These are phyloP conservation scores for Parsonsia alboflavescens DNA, from an alignment of 257 asterid genomes.

Conservation along the genomic window DNA sequence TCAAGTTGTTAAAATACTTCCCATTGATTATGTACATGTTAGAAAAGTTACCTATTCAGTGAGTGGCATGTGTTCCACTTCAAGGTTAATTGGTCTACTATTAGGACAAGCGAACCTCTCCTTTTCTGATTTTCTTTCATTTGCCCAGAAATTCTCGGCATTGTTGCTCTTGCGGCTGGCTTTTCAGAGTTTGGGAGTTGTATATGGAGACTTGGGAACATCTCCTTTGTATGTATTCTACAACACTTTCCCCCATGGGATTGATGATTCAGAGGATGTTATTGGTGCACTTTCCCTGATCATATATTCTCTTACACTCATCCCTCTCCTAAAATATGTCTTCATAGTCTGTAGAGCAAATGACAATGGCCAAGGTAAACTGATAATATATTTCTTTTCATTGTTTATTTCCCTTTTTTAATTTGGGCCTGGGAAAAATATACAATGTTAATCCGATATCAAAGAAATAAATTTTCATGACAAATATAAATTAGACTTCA, in stretches of 20 bases:
- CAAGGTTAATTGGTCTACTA: not conserved
- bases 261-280: constrained; percentile 72
- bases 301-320: constrained; percentile 89
- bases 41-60: not conserved
- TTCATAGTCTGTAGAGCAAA: constrained; percentile 97
- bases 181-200: constrained; percentile 96
- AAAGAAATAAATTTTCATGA: not conserved
- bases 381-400: constrained; percentile 2
- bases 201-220: constrained; percentile 96
- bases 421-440: not conserved
- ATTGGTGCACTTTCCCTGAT: constrained; percentile 93
- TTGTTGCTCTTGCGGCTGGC: constrained; percentile 87
- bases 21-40: not conserved
- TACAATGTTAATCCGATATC: not conserved
- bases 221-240: constrained; percentile 96
- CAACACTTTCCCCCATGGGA: constrained; percentile 84
- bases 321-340: constrained; percentile 95
- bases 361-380: constrained; percentile 93
- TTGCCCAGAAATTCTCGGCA: constrained; percentile 69
- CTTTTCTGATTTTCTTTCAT: constrained; percentile 16
- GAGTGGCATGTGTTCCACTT: not conserved
- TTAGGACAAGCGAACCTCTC: not conserved
- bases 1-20: not conserved
- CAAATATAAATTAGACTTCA: not conserved
- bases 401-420: not conserved